Evolutionary conservation across 2,329 filamentous ascomycete genomes (phyloP).

Genomic region (Dothiorella sarmentorum): DNA sequence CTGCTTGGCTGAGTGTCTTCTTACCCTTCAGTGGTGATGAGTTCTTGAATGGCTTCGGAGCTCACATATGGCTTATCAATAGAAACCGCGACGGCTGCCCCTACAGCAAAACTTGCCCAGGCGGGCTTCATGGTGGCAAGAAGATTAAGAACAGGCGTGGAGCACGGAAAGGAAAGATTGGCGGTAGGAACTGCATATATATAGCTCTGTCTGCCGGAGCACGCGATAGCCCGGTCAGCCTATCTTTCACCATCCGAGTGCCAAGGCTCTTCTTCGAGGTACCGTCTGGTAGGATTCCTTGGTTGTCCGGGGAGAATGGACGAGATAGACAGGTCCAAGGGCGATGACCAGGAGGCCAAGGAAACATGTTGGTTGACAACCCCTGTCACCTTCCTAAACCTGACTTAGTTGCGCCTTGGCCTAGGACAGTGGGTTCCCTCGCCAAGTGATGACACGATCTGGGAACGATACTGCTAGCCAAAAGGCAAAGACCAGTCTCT

Average conservation of each 20-base stretch:
- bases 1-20: not conserved
- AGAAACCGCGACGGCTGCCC: not conserved
- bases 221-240: not conserved
- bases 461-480: no score
- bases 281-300: not conserved
- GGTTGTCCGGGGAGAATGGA: not conserved
- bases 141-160: not conserved
- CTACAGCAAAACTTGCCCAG: not conserved
- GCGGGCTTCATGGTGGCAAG: not conserved
- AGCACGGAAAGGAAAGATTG: not conserved
- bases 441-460: constrained; percentile 3
- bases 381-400: not conserved
- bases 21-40: constrained; percentile 40
- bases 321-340: constrained; percentile 7
- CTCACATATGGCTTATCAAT: constrained; percentile 26
- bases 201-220: not conserved
- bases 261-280: constrained; percentile 1
- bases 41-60: constrained; percentile 41
- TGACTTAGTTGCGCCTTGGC: not conserved
- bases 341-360: not conserved
- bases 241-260: constrained; percentile 3
- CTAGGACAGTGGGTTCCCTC: not conserved
- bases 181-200: not conserved
- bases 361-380: not conserved
- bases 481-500: no score